Conservation (phyloP, 257 asterid species). For the Orobanche coerulescens region DNA sequence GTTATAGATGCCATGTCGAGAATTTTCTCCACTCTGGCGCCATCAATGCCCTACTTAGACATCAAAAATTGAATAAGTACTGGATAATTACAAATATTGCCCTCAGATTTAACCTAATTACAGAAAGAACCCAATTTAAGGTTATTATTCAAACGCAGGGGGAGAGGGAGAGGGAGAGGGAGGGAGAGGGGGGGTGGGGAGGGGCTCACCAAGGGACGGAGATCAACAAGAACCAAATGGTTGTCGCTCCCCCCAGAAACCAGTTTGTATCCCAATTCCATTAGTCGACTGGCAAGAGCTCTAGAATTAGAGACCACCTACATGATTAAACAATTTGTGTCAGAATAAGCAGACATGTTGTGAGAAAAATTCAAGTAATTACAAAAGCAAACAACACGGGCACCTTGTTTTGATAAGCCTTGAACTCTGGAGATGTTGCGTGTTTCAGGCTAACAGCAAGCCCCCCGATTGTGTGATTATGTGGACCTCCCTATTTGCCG, state of each 20-base stretch:
- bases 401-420: constrained; percentile 77
- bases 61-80: no score
- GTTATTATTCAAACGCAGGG: no score
- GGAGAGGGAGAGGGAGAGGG: no score
- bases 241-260: constrained; percentile 98
- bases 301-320: constrained; percentile 83
- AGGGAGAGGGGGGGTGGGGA: no score
- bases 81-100: not conserved
- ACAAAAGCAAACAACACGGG: not conserved
- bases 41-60: constrained; percentile 64
- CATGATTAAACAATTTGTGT: not conserved
- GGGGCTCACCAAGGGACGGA: constrained; percentile 80
- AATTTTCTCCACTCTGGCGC: constrained; percentile 91
- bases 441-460: constrained; percentile 77
- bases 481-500: constrained; percentile 80
- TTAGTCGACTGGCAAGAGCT: constrained; percentile 71
- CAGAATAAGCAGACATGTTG: constrained; percentile 15
- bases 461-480: constrained; percentile 89
- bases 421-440: constrained; percentile 72
- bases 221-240: constrained; percentile 96
- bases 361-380: not conserved
- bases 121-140: no score
- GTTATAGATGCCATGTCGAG: constrained; percentile 95
- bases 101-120: not conserved
- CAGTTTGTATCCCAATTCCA: constrained; percentile 73